Evolutionary conservation across 2,329 filamentous ascomycete species (phyloP).

Genomic region (Lizonia empirigonia): DNA sequence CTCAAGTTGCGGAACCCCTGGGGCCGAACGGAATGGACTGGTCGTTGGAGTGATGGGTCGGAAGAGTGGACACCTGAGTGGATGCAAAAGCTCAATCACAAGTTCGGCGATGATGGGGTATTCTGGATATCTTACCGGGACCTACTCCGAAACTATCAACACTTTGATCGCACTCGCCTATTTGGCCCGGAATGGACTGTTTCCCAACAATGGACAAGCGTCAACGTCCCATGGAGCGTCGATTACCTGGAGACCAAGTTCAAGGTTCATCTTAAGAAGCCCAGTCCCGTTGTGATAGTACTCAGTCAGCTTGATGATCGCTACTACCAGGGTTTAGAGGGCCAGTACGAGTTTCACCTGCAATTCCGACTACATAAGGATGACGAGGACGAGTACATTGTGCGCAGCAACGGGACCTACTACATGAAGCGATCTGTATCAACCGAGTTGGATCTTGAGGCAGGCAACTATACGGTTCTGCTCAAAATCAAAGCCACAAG

Average conservation of each 20-base stretch:
- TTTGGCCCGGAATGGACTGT: slow-evolving; percentile 66
- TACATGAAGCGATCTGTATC: slow-evolving; percentile 76
- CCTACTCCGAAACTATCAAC: slow-evolving; percentile 62
- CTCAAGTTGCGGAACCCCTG: slow-evolving; percentile 70
- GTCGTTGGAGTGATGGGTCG: slow-evolving; percentile 80
- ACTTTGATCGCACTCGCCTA: slow-evolving; percentile 65
- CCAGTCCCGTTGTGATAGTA: slow-evolving; percentile 62
- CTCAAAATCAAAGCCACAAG: slow-evolving; percentile 75
- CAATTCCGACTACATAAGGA: slow-evolving; percentile 66
- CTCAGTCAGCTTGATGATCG: slow-evolving; percentile 65
- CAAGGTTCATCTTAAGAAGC: slow-evolving; percentile 58
- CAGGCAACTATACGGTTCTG: slow-evolving; percentile 75
- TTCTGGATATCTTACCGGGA: slow-evolving; percentile 68
- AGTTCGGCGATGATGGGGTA: slow-evolving; percentile 75
- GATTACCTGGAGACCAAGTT: slow-evolving; percentile 67
- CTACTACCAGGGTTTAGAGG: slow-evolving; percentile 64
- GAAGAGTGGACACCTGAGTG: slow-evolving; percentile 84
- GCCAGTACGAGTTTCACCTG: slow-evolving; percentile 62
- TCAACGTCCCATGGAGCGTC: slow-evolving; percentile 65
- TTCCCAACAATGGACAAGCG: slow-evolving; percentile 65
- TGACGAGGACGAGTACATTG: slow-evolving; percentile 65
- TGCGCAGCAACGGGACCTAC: slow-evolving; percentile 61
- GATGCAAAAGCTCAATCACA: slow-evolving; percentile 73
- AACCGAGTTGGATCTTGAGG: slow-evolving; percentile 74
- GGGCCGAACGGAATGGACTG: slow-evolving; percentile 81